phyloP scores from a whole-genome alignment of 2,329 filamentous ascomycete species.

The Dryadomyces quercus-mongolicae region DNA sequence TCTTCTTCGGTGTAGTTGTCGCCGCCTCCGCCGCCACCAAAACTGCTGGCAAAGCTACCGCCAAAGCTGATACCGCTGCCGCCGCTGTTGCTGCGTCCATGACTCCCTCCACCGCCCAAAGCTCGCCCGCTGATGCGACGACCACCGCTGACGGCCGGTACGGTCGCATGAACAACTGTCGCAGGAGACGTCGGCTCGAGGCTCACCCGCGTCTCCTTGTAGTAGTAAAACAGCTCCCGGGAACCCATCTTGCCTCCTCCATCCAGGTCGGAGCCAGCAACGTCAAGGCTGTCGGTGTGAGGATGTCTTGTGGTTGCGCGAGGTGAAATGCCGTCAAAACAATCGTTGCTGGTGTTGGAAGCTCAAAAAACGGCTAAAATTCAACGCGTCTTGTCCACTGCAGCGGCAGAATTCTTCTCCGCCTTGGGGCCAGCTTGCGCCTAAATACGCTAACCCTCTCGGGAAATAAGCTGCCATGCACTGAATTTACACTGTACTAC shows the following conservation, averaged over 20 bases:
- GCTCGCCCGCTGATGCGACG: not conserved
- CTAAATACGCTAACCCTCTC: conserved; percentile 3
- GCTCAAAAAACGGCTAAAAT: conserved; percentile 1
- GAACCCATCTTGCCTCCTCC: conserved; percentile 55
- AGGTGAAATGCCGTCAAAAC: not conserved
- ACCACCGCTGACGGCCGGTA: conserved; percentile 39
- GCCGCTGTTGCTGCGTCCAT: conserved; percentile 5
- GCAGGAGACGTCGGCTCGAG: conserved; percentile 60
- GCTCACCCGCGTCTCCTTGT: conserved; percentile 79
- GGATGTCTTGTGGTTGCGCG: not conserved
- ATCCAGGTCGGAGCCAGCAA: conserved; percentile 26
- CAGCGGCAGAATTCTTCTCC: conserved; percentile 4
- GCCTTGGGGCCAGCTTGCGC: not conserved
- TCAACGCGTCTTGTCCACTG: conserved; percentile 8
- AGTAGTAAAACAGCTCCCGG: conserved; percentile 52
- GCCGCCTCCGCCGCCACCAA: conserved; percentile 24
- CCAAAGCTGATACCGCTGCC: conserved; percentile 13
- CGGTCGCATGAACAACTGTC: conserved; percentile 58
- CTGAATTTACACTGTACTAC: not conserved
- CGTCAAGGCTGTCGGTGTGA: not conserved
- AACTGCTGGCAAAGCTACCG: conserved; percentile 26
- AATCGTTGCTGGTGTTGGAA: not conserved
- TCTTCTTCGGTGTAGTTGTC: conserved; percentile 53
- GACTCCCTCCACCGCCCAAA: not conserved
- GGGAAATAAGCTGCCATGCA: conserved; percentile 5